A percentile compares a stretch with the other conserved stretches of the same genome.
phyloP scores from a whole-genome alignment of 2,329 filamentous ascomycete genomes.

The Neonectria faginata region DNA sequence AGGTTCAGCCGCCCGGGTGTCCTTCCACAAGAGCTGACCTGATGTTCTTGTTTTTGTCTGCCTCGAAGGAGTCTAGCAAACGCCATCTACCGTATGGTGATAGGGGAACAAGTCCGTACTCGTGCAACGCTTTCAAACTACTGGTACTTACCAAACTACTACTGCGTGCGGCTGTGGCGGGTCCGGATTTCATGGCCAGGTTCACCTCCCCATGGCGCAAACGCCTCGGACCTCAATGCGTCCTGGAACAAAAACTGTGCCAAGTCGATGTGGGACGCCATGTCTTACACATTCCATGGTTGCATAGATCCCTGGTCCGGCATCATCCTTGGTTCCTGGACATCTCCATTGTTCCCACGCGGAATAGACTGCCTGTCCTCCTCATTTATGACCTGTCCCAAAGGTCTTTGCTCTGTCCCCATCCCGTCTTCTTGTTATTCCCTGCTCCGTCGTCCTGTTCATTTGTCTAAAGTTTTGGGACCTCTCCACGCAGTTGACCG shows the following conservation, averaged over 20 bases:
- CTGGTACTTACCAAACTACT: neutral
- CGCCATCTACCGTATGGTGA: too few relatives aligned
- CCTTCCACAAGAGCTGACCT: neutral
- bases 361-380: neutral
- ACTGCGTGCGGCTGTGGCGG: neutral
- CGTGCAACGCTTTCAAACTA: too few relatives aligned
- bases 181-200: neutral
- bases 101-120: too few relatives aligned
- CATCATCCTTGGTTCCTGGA: neutral
- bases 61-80: neutral
- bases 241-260: neutral
- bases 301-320: conserved; percentile 4
- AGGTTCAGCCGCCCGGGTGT: neutral
- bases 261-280: conserved; percentile 14
- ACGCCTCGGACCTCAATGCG: neutral
- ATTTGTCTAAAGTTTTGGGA: conserved; percentile 26
- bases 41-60: neutral
- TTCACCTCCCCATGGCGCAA: neutral
- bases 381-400: neutral
- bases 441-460: conserved; percentile 13
- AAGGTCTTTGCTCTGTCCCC: neutral
- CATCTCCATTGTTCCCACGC: conserved; percentile 9
- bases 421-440: conserved; percentile 32
- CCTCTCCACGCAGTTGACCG: conserved; percentile 6
- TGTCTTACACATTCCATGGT: neutral